phyloP scores from a whole-genome alignment of 2,329 filamentous ascomycete species.

The Cryphonectria japonica region DNA sequence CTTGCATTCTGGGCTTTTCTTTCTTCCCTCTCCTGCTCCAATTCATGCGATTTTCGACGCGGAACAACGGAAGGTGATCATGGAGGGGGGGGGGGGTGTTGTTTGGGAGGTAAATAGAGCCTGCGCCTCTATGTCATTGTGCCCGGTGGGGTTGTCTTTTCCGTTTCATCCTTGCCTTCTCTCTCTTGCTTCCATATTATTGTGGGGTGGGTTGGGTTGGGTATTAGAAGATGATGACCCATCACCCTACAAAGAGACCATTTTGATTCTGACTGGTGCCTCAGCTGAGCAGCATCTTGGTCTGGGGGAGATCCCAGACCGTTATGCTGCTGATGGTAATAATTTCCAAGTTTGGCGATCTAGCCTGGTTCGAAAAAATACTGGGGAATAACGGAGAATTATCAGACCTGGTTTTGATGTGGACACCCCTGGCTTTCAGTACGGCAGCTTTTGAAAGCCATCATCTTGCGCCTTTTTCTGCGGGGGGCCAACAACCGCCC shows the following conservation, averaged over 20 bases:
- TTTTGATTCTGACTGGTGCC: not conserved
- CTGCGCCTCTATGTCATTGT: constrained; percentile 3
- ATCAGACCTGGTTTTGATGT: not conserved
- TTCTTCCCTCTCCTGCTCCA: not conserved
- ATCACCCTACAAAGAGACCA: not conserved
- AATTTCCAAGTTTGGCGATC: not conserved
- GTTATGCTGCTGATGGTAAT: not conserved
- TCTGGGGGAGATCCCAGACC: not conserved
- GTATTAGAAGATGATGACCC: not conserved
- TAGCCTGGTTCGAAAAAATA: not conserved
- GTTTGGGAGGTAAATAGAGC: not conserved
- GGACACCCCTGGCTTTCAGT: not conserved
- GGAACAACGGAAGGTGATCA: too few species aligned
- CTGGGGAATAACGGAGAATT: not conserved
- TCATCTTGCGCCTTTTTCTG: too few species aligned
- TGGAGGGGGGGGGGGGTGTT: too few species aligned
- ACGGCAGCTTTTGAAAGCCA: not conserved
- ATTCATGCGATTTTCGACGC: not conserved
- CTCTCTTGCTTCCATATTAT: too few species aligned
- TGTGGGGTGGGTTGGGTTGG: not conserved
- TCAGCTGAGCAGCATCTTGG: not conserved
- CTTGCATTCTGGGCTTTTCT: not conserved
- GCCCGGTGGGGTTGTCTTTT: not conserved
- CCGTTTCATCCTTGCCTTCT: not conserved
- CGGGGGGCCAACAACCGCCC: not conserved